Evolutionary conservation across 768 basidiomycete species (phyloP), one percentile per base, ranked within the genome.

Genomic region (Lentinula edodes): DNA sequence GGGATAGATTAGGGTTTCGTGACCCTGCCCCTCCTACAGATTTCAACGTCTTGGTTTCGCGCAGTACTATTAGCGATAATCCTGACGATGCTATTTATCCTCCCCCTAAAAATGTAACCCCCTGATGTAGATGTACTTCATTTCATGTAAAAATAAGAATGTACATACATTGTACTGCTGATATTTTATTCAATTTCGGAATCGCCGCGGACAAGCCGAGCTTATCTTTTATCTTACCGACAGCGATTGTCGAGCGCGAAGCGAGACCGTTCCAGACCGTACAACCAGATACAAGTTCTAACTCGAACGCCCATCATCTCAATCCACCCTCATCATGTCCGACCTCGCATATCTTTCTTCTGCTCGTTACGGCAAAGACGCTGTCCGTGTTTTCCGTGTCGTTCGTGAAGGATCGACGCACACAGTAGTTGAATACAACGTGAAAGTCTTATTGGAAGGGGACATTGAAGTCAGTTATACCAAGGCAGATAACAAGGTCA

Each of bases 291-390:
- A 28, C 28, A 28, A 28, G 28, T 28, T 28, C 28, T 28, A 28
- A 28, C 28, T 3, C 28, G 28, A 28, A 28, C 28, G 28, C 28
- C 28, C 28, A 2, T 28, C 28, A 28, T 35, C 16, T 35, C 36
- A 34, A n/a, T 8, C 16, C 36, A 28, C 16, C 41, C 28, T 28
- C 28, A 28, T 28, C 28, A 62, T 62, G 62, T 35, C 62, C n/a
- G 55, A 59, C 6, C 61, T 64, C 42, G 54, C 64, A 42, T 63
- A 55, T 55, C 56, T 85, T 60, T 70, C 75, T 2, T 67, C 72
- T 18, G 88, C 91, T 1, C 83, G 85, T 28, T 93, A 95, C 67
- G 95, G 95, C 10, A 98, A 98, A 76, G 89, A 93, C 73, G 87
- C 89, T 65, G 84, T 98, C 15, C 83, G 93, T 23, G 89, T 98